phyloP scores from a whole-genome alignment of 495 filamentous ascomycete genomes.

The Geoglossum glabrum region DNA sequence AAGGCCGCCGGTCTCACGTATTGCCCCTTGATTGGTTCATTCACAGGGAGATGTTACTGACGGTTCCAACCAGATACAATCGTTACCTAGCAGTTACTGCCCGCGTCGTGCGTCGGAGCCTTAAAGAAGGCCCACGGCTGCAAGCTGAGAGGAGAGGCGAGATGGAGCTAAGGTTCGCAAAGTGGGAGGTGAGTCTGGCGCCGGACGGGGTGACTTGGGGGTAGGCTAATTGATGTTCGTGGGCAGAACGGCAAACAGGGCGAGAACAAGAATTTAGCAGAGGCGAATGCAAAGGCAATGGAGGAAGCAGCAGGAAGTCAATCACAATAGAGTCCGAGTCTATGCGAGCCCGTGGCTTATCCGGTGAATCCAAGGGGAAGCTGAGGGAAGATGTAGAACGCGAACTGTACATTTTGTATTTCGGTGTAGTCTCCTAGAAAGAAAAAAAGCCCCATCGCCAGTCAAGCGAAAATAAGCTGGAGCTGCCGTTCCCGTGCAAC shows the following conservation, averaged over 20 bases:
- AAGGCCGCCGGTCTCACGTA: slow-evolving; percentile 95
- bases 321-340: slow-evolving; percentile 4
- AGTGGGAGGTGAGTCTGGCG: slow-evolving; percentile 69
- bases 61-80: slow-evolving; percentile 43
- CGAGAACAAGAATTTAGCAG: slow-evolving; percentile 53
- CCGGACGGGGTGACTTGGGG: neutral
- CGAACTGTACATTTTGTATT: slow-evolving; percentile 1
- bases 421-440: neutral
- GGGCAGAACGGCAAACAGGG: slow-evolving; percentile 89
- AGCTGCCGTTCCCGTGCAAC: neutral
- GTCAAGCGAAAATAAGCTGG: neutral
- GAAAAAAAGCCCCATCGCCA: neutral
- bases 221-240: slow-evolving; percentile 5
- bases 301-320: slow-evolving; percentile 23
- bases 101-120: slow-evolving; percentile 67
- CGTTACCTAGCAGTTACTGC: slow-evolving; percentile 59
- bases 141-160: slow-evolving; percentile 74
- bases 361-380: neutral
- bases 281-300: slow-evolving; percentile 46
- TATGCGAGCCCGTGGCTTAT: neutral
- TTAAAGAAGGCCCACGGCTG: slow-evolving; percentile 83
- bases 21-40: slow-evolving; percentile 13
- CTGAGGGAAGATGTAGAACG: neutral
- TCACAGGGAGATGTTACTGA: neutral
- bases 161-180: slow-evolving; percentile 79